Conservation (phyloP, 768 basidiomycete species). For the Termitomyces sp. region DNA sequence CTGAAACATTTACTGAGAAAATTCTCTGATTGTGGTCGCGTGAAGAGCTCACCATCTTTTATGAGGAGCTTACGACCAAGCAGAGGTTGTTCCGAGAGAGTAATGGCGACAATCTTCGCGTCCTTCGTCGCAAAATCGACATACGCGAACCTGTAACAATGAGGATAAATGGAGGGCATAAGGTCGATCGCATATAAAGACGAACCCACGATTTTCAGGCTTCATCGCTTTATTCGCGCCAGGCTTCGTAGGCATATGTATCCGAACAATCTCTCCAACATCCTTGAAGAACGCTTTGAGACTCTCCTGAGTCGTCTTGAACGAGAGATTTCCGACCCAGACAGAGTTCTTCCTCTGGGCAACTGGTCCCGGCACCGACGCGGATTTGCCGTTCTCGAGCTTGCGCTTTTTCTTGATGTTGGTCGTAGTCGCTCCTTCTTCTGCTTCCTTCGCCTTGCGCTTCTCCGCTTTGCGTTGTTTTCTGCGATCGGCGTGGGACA, state of each 20-base stretch:
- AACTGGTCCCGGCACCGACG: constrained; percentile 21
- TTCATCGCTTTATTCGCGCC: constrained; percentile 39
- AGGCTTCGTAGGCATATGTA: constrained; percentile 82
- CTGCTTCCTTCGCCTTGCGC: constrained; percentile 17
- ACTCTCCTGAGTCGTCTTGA: constrained; percentile 78
- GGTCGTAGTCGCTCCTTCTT: constrained; percentile 13
- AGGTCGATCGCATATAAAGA: neutral
- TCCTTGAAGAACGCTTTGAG: constrained; percentile 67
- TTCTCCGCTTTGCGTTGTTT: constrained; percentile 49
- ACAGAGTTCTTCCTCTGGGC: constrained; percentile 76
- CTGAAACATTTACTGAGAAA: constrained; percentile 31
- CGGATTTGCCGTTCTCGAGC: constrained; percentile 31
- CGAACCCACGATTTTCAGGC: constrained; percentile 74
- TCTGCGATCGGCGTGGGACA: constrained; percentile 74
- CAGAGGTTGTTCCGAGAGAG: constrained; percentile 73
- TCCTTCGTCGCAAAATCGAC: constrained; percentile 86
- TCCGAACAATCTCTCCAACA: constrained; percentile 68
- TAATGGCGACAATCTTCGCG: constrained; percentile 69
- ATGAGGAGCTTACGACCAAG: constrained; percentile 88
- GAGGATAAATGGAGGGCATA: neutral
- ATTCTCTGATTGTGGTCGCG: neutral
- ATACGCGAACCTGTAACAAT: constrained; percentile 79
- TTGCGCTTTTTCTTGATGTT: constrained; percentile 41
- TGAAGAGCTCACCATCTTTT: constrained; percentile 68
- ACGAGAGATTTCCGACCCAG: constrained; percentile 95